Conservation (phyloP, 345 rosid species). For the Brassica nigra region DNA sequence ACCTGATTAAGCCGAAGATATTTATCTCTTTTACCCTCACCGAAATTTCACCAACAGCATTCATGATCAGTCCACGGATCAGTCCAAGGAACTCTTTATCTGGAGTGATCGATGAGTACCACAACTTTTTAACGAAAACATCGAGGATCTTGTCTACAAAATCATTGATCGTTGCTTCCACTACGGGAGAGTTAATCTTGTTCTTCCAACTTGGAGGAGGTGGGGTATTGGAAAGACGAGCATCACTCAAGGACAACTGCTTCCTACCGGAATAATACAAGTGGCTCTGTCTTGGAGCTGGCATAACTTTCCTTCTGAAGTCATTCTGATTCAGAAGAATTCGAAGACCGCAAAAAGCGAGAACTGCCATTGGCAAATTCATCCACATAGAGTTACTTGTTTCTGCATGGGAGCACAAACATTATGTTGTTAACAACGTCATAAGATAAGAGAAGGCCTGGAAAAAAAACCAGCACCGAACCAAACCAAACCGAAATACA, state of each 20-base stretch:
- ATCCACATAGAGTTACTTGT: conserved; percentile 92
- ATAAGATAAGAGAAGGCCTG: background rate
- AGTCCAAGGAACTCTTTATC: conserved; percentile 72
- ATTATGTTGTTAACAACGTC: background rate
- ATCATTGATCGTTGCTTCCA: conserved; percentile 72
- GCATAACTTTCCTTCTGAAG: conserved; percentile 68
- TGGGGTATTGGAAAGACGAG: conserved; percentile 58
- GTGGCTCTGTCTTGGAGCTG: conserved; percentile 41
- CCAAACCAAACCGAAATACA: too few species aligned
- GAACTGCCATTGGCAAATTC: conserved; percentile 81
- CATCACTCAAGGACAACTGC: conserved; percentile 73
- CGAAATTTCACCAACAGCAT: background rate
- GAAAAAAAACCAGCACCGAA: too few species aligned
- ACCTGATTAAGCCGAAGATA: background rate
- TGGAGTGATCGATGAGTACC: conserved; percentile 87
- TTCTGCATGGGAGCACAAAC: conserved; percentile 49
- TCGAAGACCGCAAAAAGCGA: conserved; percentile 51
- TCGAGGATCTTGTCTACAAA: conserved; percentile 76
- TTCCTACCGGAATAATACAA: conserved; percentile 63
- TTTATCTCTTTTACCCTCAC: background rate
- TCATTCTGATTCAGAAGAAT: conserved; percentile 66
- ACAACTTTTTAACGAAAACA: conserved; percentile 78
- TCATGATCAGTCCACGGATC: background rate
- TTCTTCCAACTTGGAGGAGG: conserved; percentile 75
- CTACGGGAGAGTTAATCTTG: conserved; percentile 74